phyloP scores from a whole-genome alignment of 345 rosid species.

The Aethionema arabicum region DNA sequence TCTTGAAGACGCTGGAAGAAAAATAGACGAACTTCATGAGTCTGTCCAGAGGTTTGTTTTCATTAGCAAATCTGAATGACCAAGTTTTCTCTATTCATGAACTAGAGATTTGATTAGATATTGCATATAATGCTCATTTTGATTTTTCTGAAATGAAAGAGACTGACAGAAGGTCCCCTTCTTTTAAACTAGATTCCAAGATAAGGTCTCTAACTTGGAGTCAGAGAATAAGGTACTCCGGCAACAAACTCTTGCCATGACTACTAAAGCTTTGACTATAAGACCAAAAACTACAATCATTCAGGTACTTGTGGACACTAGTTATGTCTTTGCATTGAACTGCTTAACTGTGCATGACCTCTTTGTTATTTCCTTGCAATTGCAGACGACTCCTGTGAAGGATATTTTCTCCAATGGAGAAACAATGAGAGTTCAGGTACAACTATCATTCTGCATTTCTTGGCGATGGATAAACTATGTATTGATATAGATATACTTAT shows the following conservation, averaged over 20 bases:
- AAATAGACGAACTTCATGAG: conserved; percentile 72
- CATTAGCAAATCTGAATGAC: conserved; percentile 7
- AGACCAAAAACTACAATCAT: conserved; percentile 61
- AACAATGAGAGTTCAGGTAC: conserved; percentile 49
- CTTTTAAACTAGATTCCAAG: conserved; percentile 39
- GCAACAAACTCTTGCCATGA: conserved; percentile 74
- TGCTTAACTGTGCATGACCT: conserved; percentile 18
- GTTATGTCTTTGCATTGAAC: conserved; percentile 17
- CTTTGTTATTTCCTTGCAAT: conserved; percentile 25
- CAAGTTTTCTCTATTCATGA: neutral
- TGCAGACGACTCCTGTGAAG: conserved; percentile 82
- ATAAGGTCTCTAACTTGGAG: conserved; percentile 79
- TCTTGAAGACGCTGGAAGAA: conserved; percentile 65
- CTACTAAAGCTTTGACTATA: conserved; percentile 56
- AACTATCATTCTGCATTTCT: conserved; percentile 14
- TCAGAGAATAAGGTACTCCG: conserved; percentile 93
- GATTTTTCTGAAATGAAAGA: neutral
- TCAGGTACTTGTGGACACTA: conserved; percentile 51
- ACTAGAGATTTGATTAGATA: conserved; percentile 13
- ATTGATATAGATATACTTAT: neutral
- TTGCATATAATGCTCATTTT: neutral
- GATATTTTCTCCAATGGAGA: conserved; percentile 66
- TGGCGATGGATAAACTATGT: conserved; percentile 1
- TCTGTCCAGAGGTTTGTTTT: conserved; percentile 76
- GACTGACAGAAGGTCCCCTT: conserved; percentile 11